A percentile compares a stretch with the other conserved stretches of the same genome.
phyloP scores from a whole-genome alignment of 1,284 basidiomycete genomes.

The Golubevia sp. region DNA sequence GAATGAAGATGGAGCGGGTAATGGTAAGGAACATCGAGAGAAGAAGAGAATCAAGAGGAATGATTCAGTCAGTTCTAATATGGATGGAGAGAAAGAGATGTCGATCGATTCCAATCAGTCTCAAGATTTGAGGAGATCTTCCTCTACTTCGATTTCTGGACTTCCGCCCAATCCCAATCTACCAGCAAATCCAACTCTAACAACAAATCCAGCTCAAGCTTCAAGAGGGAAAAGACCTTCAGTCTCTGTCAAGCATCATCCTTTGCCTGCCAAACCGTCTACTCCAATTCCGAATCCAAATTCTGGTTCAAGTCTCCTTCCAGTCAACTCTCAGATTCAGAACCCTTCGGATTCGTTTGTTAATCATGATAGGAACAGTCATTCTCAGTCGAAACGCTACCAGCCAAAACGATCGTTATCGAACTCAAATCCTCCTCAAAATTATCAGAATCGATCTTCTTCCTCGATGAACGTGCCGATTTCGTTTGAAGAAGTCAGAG shows the following conservation, averaged over 20 bases:
- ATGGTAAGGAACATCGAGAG: no score
- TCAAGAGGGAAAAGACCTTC: not conserved
- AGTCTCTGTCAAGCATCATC: not conserved
- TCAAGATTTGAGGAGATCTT: not conserved
- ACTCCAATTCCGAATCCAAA: no score
- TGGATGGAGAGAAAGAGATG: not conserved
- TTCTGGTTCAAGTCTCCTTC: not conserved
- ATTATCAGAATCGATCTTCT: no score
- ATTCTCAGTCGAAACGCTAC: no score
- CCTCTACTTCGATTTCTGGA: not conserved
- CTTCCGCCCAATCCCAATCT: not conserved
- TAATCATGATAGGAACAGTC: no score
- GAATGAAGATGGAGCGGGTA: not conserved
- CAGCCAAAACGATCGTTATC: no score
- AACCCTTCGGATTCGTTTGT: no score
- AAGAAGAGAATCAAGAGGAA: no score
- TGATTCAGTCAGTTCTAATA: not conserved
- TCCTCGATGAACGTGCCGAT: not conserved
- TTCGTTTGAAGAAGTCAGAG: not conserved
- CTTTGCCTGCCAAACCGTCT: not conserved
- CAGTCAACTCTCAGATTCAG: not conserved
- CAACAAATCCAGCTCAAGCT: no score
- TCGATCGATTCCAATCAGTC: no score
- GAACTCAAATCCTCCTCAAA: not conserved
- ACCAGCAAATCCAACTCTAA: no score